Evolutionary conservation across 257 asterid species (phyloP).

Genomic region (Voacanga thouarsii): DNA sequence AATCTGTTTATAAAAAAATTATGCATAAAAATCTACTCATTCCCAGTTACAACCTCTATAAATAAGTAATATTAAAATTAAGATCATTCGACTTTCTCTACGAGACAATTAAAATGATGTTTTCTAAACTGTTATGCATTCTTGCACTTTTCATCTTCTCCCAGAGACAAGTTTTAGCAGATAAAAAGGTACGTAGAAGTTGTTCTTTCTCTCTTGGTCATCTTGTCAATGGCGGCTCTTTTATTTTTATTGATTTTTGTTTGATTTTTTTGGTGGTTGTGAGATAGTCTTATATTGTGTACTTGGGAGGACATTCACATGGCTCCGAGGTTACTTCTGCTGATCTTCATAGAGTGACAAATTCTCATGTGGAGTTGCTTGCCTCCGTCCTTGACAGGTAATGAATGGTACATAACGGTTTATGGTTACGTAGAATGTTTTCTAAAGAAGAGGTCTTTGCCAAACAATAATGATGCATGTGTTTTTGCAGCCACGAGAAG

Average conservation of each 20-base stretch:
- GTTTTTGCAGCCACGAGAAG: constrained; percentile 41
- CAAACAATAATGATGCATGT: background rate
- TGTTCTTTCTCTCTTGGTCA: no score
- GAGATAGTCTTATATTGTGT: constrained; percentile 58
- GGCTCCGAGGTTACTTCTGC: constrained; percentile 39
- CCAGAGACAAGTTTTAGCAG: background rate
- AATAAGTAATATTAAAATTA: no score
- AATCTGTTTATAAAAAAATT: no score
- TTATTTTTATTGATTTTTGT: background rate
- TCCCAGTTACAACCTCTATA: no score
- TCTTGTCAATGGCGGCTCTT: background rate
- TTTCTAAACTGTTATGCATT: background rate
- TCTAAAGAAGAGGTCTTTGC: background rate
- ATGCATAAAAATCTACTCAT: no score
- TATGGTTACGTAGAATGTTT: no score
- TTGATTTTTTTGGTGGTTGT: background rate
- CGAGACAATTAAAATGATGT: background rate
- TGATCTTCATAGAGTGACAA: constrained; percentile 38
- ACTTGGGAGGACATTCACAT: constrained; percentile 80
- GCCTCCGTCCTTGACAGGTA: constrained; percentile 66
- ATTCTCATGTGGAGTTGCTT: constrained; percentile 56
- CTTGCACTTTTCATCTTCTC: background rate
- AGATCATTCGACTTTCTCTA: no score
- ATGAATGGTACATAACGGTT: background rate
- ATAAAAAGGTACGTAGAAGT: background rate